These are phyloP conservation scores for Pseudopithomyces maydicus DNA, from an alignment of 2,329 filamentous ascomycete genomes.

Conservation along the genomic window DNA sequence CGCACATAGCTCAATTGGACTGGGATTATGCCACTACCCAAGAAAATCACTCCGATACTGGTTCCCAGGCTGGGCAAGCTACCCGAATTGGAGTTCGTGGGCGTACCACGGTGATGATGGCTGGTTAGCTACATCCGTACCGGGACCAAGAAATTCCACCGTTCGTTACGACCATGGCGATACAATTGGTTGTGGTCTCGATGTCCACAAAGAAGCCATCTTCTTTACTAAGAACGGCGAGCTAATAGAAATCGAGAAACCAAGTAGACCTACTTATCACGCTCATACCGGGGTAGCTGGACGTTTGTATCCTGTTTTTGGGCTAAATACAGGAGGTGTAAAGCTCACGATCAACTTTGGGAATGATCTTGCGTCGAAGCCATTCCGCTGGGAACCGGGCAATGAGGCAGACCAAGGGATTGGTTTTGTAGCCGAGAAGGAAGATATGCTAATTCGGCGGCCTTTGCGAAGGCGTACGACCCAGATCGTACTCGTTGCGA, in stretches of 20 bases:
- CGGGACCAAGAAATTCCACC: not conserved
- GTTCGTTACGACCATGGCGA: not conserved
- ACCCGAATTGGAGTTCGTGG: not conserved
- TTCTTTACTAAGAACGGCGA: constrained; percentile 4
- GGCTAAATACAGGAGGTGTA: not conserved
- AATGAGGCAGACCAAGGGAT: not conserved
- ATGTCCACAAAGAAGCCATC: not conserved
- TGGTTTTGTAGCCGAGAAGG: not conserved
- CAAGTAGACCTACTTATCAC: not conserved
- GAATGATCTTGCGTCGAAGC: not conserved
- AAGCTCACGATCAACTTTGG: constrained; percentile 1
- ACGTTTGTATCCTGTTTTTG: not conserved
- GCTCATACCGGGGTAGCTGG: not conserved
- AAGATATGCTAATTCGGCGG: not conserved
- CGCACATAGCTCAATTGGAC: not conserved
- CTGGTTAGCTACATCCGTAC: not conserved
- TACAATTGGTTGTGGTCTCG: not conserved
- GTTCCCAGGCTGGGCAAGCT: not conserved
- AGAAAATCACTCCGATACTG: not conserved
- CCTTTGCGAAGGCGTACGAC: not conserved
- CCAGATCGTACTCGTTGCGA: not conserved
- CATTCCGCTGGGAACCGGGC: not conserved
- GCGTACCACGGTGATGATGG: not conserved
- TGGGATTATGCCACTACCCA: not conserved
- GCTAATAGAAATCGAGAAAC: not conserved